Evolutionary conservation across 2,329 filamentous ascomycete genomes (phyloP).

Genomic region (Paramyrothecium sp.): DNA sequence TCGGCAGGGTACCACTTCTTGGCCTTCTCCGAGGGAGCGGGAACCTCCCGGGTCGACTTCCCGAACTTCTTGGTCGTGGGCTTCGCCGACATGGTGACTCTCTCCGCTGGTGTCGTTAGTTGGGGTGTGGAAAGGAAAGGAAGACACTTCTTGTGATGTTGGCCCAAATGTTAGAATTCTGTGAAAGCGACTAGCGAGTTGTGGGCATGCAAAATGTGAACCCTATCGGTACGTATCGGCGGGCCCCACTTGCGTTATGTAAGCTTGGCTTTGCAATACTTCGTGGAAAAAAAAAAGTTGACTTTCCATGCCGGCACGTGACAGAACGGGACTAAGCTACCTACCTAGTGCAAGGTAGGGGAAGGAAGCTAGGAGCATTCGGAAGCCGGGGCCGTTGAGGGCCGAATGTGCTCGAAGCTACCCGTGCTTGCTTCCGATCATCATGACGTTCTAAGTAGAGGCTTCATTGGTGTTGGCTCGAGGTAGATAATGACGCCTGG

Average conservation of each 20-base stretch:
- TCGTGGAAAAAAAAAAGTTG: too few relatives aligned
- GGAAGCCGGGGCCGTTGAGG: slow-evolving; percentile 9
- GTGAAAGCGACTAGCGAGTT: slow-evolving; percentile 40
- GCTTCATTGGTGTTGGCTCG: slow-evolving; percentile 1
- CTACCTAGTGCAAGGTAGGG: too few relatives aligned
- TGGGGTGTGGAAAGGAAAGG: slow-evolving; percentile 32
- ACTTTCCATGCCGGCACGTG: too few relatives aligned
- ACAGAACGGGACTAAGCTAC: too few relatives aligned
- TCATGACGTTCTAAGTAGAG: slow-evolving; percentile 21
- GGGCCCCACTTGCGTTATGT: slow-evolving; percentile 27
- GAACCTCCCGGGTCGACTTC: slow-evolving; percentile 91
- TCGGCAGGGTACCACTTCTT: slow-evolving; percentile 99
- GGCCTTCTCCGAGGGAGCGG: slow-evolving; percentile 84
- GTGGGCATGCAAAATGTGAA: slow-evolving; percentile 43
- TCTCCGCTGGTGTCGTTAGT: slow-evolving; percentile 40
- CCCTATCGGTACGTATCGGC: slow-evolving; percentile 27
- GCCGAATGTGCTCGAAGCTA: slow-evolving; percentile 27
- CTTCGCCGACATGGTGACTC: slow-evolving; percentile 71
- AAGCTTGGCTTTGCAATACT: slow-evolving; percentile 10
- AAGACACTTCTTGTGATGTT: slow-evolving; percentile 35
- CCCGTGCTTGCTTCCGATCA: slow-evolving; percentile 17
- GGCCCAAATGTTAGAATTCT: slow-evolving; percentile 40
- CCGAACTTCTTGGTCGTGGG: slow-evolving; percentile 91
- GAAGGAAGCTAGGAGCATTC: too few relatives aligned
- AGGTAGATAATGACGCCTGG: not conserved